Base-by-base conservation (phyloP, 768 basidiomycete species). In the Tricholoma sp. region DNA sequence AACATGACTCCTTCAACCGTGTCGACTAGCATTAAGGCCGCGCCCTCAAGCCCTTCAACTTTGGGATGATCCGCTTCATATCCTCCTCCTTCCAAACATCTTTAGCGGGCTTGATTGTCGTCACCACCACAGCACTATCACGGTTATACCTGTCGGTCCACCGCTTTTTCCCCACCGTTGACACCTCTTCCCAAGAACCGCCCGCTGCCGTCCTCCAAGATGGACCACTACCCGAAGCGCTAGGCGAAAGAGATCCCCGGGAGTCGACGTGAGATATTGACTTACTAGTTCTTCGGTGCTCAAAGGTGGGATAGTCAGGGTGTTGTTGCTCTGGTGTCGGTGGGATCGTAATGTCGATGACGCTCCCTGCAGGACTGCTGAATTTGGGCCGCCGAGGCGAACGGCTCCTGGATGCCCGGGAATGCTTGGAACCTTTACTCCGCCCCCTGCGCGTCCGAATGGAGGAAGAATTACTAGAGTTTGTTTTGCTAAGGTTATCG, bases 331-430 rank as follows among this genome's bases (percentile, higher is more conserved):
- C 53, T 21, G 5, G 45, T 16, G 52, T 37, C 31, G 58, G 32
- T 12, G 54, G 46, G 16, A 54, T 10, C 19, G 62, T 52, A 8
- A 65, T 63, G 27, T 65, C 64, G 14, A 65, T 57, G 6, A 65
- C 56, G 45, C 62, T 65, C 10, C 51, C 51, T 7, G 37, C 45
- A 24, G 51, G 54, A 24, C 52, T 52, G 14, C 56, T 24, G 45
- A 12, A 54, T 46, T 55, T 37, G 4, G 59, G 55, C 27, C 51
- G 35, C 27, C 55, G 35, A 37, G 59, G 56, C 50, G 59, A 61
- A 5, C 50, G 53, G n/a, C 56, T 55, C 31, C 56, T 57, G 12
- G 58, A 59, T 9, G 43, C 19, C 22, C 34, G 51, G 18, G 58
- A 55, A 34, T 51, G n/a, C 34, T 27, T n/a, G 29, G 32, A 56